These are phyloP conservation scores for Gonium pectorale DNA, from an alignment of 139 green algal species.

Conservation along the genomic window DNA sequence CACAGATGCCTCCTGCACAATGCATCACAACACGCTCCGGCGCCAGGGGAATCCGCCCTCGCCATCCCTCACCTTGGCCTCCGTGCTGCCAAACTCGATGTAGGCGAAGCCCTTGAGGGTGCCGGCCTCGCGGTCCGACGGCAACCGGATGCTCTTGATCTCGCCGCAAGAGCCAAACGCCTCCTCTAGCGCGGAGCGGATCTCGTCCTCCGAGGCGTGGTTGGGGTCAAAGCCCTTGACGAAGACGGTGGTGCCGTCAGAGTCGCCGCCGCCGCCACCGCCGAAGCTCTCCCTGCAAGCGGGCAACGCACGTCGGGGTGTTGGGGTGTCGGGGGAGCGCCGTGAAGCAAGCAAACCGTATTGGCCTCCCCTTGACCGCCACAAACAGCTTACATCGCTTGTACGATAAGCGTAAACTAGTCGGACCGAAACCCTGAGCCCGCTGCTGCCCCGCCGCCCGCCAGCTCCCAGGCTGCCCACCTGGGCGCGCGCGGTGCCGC, in stretches of 20 bases:
- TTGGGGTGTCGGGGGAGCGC: no score
- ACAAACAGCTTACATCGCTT: no score
- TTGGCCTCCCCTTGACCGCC: no score
- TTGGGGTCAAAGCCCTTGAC: conserved; percentile 82
- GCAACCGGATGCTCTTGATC: conserved; percentile 74
- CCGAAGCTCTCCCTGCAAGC: background rate
- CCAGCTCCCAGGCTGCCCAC: background rate
- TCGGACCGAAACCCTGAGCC: no score
- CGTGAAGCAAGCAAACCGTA: no score
- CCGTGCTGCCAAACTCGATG: conserved; percentile 74
- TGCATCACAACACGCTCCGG: no score
- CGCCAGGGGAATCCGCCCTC: no score
- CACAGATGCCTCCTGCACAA: no score
- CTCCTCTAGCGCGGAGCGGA: conserved; percentile 73
- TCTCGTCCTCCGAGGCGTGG: conserved; percentile 72
- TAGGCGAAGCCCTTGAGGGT: conserved; percentile 82
- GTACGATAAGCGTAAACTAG: no score
- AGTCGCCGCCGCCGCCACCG: conserved; percentile 35
- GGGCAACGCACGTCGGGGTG: no score
- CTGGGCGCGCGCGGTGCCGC: background rate
- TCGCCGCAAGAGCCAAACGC: conserved; percentile 72
- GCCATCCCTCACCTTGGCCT: conserved; percentile 54
- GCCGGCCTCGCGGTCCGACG: conserved; percentile 74
- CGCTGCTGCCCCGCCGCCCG: no score
- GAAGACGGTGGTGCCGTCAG: conserved; percentile 74